Percentiles rank a stretch among this genome's conserved stretches.
phyloP scores from a whole-genome alignment of 2,329 filamentous ascomycete species.

The Claviceps sp. region DNA sequence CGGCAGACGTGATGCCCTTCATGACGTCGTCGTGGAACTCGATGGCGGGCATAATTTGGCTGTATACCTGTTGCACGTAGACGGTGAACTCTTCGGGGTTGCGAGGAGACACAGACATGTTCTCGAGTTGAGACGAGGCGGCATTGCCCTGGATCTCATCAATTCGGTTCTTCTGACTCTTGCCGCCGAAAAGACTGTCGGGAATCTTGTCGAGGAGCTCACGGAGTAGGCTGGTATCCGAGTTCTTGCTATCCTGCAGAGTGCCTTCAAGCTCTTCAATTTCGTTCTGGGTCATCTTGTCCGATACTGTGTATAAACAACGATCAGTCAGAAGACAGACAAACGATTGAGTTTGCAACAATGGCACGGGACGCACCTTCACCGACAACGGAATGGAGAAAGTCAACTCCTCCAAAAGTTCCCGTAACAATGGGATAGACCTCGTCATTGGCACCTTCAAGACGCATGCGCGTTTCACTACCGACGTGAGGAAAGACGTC shows the following conservation, averaged over 20 bases:
- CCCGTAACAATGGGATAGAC: conserved; percentile 82
- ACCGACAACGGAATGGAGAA: conserved; percentile 73
- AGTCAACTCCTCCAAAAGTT: conserved; percentile 90
- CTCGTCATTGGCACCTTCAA: conserved; percentile 48
- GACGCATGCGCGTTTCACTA: conserved; percentile 52
- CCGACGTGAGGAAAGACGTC: conserved; percentile 83
- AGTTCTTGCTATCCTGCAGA: conserved; percentile 49
- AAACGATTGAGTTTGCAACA: background rate
- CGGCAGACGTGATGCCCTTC: conserved; percentile 60
- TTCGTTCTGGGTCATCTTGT: conserved; percentile 85
- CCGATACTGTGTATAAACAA: conserved; percentile 45
- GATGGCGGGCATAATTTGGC: conserved; percentile 78
- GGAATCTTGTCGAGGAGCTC: conserved; percentile 74
- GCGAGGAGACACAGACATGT: conserved; percentile 59
- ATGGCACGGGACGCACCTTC: conserved; percentile 31
- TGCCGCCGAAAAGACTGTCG: conserved; percentile 61
- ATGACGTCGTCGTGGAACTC: conserved; percentile 85
- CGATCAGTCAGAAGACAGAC: background rate
- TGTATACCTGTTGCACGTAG: conserved; percentile 60
- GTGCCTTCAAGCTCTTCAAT: conserved; percentile 80
- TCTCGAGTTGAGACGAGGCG: conserved; percentile 59
- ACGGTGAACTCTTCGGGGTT: conserved; percentile 72
- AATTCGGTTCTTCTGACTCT: conserved; percentile 61
- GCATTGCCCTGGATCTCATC: conserved; percentile 70
- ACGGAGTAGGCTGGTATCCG: conserved; percentile 62